These are phyloP conservation scores for Pezicula radicicola DNA, from an alignment of 2,329 filamentous ascomycete species.

Conservation along the genomic window DNA sequence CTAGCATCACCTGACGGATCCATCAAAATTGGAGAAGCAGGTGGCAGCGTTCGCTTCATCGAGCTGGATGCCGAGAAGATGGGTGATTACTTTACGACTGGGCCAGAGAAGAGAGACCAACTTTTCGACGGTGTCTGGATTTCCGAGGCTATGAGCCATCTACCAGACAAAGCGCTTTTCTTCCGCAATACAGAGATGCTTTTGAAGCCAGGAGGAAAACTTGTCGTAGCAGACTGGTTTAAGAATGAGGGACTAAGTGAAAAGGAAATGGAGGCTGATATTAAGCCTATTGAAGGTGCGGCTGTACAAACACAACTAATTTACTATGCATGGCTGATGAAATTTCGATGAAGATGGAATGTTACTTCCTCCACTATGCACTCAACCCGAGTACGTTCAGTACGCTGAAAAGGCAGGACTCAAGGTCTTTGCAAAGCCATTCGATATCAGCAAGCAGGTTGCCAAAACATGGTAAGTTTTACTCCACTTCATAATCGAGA, in stretches of 20 bases:
- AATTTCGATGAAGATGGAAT: constrained; percentile 45
- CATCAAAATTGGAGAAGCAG: constrained; percentile 32
- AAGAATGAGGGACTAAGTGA: constrained; percentile 45
- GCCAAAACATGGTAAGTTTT: constrained; percentile 53
- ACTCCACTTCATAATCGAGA: neutral
- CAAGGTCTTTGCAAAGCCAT: constrained; percentile 39
- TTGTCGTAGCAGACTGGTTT: constrained; percentile 62
- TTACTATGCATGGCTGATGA: neutral
- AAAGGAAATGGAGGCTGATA: constrained; percentile 45
- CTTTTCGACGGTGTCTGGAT: constrained; percentile 59
- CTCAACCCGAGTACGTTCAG: constrained; percentile 48
- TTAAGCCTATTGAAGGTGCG: constrained; percentile 55
- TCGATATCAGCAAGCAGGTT: constrained; percentile 56
- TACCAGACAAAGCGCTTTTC: constrained; percentile 57
- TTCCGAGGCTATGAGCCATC: constrained; percentile 58
- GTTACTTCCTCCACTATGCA: constrained; percentile 55
- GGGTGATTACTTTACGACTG: constrained; percentile 44
- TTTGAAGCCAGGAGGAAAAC: constrained; percentile 44
- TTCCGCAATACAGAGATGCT: constrained; percentile 49
- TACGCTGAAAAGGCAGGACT: constrained; percentile 48
- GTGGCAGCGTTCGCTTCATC: constrained; percentile 48
- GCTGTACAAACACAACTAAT: neutral
- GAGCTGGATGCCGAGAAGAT: constrained; percentile 62
- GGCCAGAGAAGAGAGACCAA: constrained; percentile 21
- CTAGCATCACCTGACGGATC: constrained; percentile 4